Conservation (phyloP, 73 alveolate genomes). For the Paramecium pentaurelia region DNA sequence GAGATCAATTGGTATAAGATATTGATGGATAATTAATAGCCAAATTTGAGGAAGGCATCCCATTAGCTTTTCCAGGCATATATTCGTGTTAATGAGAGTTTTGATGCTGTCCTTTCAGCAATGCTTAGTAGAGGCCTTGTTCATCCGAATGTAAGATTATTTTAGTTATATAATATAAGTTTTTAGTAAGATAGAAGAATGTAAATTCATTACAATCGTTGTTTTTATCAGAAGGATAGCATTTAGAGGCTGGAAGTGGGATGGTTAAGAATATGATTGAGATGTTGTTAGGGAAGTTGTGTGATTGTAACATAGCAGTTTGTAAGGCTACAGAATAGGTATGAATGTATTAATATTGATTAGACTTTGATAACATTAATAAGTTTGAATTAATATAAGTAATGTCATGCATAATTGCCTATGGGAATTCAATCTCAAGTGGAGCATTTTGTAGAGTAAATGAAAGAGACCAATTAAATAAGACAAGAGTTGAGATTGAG, state of each 20-base stretch:
- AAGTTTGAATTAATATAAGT: not conserved
- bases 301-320: not conserved
- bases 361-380: not conserved
- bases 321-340: constrained; percentile 39
- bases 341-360: not conserved
- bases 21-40: not conserved
- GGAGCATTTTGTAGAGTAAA: not conserved
- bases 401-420: not conserved
- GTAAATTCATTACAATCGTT: constrained; percentile 33
- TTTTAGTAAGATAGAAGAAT: constrained; percentile 26
- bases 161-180: not conserved
- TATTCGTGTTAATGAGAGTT: not conserved
- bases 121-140: constrained; percentile 10
- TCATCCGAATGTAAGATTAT: not conserved
- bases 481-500: not conserved
- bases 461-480: not conserved
- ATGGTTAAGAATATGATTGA: not conserved
- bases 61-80: constrained; percentile 4
- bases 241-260: not conserved
- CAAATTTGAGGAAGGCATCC: constrained; percentile 8
- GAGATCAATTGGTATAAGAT: constrained; percentile 10
- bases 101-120: constrained; percentile 5
- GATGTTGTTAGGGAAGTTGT: not conserved
- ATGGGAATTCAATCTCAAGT: not conserved
- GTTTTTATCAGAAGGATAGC: constrained; percentile 11